Conservation (phyloP, 805 yeast genomes). For the Candida oleophila region DNA sequence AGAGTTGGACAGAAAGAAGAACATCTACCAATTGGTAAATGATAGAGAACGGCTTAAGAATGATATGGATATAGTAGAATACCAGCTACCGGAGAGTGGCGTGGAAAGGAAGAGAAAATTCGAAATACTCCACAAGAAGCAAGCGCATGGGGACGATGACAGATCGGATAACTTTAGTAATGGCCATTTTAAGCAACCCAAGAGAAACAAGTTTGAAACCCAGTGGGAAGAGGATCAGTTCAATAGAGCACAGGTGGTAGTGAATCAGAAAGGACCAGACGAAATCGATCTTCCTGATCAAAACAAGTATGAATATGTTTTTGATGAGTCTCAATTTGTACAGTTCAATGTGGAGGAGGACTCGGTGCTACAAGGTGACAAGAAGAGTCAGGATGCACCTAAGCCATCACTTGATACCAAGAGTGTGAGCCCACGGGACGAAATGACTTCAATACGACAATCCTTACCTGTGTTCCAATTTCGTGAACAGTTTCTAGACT, state of each 20-base stretch:
- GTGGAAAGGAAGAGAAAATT: conserved; percentile 56
- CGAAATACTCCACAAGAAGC: conserved; percentile 43
- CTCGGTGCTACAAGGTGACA: conserved; percentile 12
- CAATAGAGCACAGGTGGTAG: conserved; percentile 34
- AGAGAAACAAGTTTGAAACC: conserved; percentile 22
- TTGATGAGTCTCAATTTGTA: conserved; percentile 57
- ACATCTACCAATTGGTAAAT: conserved; percentile 15
- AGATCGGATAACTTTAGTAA: conserved; percentile 8
- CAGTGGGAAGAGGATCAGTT: conserved; percentile 59
- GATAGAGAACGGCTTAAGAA: conserved; percentile 20
- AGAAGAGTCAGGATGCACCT: conserved; percentile 4
- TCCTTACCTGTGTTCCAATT: conserved; percentile 75
- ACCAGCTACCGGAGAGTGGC: conserved; percentile 57
- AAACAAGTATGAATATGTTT: conserved; percentile 68
- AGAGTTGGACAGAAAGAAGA: conserved; percentile 18
- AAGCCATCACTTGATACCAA: conserved; percentile 1
- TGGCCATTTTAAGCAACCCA: conserved; percentile 15
- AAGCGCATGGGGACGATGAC: conserved; percentile 16
- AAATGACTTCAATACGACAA: conserved; percentile 52
- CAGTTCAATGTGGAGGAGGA: conserved; percentile 22
- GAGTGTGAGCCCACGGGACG: neutral
- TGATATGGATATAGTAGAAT: conserved; percentile 17
- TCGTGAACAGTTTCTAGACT: conserved; percentile 56
- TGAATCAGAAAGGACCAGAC: conserved; percentile 32
- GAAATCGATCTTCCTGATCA: conserved; percentile 41